Conservation (phyloP, 2,329 filamentous ascomycete genomes). For the Stemphylium beticola region DNA sequence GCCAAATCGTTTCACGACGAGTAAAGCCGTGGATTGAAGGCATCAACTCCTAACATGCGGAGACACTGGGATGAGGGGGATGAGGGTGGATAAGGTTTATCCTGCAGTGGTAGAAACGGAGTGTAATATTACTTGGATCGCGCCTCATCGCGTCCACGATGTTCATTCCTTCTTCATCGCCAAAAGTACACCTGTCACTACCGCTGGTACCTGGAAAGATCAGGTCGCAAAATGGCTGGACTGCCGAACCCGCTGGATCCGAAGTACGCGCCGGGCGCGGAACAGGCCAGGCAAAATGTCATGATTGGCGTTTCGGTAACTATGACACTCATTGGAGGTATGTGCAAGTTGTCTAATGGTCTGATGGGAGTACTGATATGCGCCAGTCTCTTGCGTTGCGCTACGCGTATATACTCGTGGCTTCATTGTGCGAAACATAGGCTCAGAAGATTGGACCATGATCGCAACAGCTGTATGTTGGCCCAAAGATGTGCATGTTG, state of each 20-base stretch:
- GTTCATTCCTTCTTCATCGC: neutral
- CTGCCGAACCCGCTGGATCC: conserved; percentile 12
- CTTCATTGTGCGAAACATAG: conserved; percentile 32
- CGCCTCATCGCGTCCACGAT: conserved; percentile 2
- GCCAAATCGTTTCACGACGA: conserved; percentile 23
- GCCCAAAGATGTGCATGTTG: neutral
- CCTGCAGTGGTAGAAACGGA: conserved; percentile 5
- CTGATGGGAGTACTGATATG: neutral
- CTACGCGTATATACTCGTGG: conserved; percentile 31
- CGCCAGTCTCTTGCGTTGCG: conserved; percentile 31
- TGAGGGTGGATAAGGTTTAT: neutral
- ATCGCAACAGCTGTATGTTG: conserved; percentile 32
- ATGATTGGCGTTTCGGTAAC: conserved; percentile 29
- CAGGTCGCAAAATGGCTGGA: conserved; percentile 16
- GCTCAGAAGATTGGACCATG: conserved; percentile 41
- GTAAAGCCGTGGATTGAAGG: conserved; percentile 17
- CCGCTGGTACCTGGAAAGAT: neutral
- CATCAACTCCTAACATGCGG: neutral
- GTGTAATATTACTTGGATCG: neutral
- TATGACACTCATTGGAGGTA: conserved; percentile 33
- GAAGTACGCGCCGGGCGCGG: conserved; percentile 18
- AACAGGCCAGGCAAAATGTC: conserved; percentile 20
- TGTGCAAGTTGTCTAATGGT: neutral
- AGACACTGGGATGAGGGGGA: neutral
- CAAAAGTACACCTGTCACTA: neutral